Conservation (phyloP, 164 flowering plant genomes). For the Magnolia kwangsiensis region DNA sequence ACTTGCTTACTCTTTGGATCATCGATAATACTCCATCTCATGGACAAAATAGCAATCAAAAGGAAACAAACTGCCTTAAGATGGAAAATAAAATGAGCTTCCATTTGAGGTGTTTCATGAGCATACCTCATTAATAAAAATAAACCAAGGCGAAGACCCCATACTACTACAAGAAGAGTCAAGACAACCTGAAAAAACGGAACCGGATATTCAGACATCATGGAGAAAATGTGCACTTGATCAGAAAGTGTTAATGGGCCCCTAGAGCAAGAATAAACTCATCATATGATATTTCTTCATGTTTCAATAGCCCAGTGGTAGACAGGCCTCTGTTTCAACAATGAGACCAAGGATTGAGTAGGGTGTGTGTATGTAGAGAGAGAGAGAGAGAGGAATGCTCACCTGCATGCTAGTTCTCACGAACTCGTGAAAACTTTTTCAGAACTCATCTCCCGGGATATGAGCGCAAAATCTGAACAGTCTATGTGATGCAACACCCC, state of each 20-base stretch:
- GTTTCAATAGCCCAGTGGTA: neutral
- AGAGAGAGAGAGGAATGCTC: too few relatives aligned
- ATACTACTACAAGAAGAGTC: constrained; percentile 61
- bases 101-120: neutral
- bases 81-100: neutral
- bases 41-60: neutral
- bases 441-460: too few relatives aligned
- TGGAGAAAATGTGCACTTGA: neutral
- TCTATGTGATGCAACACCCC: too few relatives aligned
- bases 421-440: too few relatives aligned
- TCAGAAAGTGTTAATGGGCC: neutral
- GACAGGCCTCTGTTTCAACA: too few relatives aligned
- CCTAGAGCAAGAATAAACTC: neutral
- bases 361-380: too few relatives aligned
- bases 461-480: too few relatives aligned
- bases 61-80: neutral
- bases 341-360: too few relatives aligned
- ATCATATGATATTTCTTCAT: neutral
- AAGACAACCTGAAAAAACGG: constrained; percentile 62
- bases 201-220: constrained; percentile 4
- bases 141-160: constrained; percentile 87
- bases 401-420: too few relatives aligned
- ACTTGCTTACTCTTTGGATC: neutral
- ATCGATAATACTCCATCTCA: neutral
- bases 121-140: constrained; percentile 83